Conservation (phyloP, 768 basidiomycete genomes). For the Polyporus arcularius region DNA sequence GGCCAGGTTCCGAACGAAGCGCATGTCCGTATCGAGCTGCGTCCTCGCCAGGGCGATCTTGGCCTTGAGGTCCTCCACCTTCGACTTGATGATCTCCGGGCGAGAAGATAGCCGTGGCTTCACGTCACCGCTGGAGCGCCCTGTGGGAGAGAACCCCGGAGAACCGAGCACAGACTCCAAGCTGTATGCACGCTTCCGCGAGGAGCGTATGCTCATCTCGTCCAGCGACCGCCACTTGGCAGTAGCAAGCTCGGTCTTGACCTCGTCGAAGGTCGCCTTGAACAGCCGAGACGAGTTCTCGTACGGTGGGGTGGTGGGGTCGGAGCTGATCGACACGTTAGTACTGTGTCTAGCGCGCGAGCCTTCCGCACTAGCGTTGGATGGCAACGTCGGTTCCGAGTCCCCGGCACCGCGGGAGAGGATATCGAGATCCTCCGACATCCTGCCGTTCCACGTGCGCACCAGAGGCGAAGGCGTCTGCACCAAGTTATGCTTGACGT, state of each 20-base stretch:
- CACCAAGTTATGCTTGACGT: slow-evolving; percentile 47
- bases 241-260: slow-evolving; percentile 81
- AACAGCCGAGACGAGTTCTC: slow-evolving; percentile 63
- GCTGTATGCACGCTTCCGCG: slow-evolving; percentile 35
- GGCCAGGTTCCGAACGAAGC: slow-evolving; percentile 77
- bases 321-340: slow-evolving; percentile 39
- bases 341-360: slow-evolving; percentile 3
- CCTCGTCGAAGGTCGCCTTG: slow-evolving; percentile 82
- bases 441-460: slow-evolving; percentile 41
- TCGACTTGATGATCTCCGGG: slow-evolving; percentile 55
- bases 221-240: slow-evolving; percentile 38
- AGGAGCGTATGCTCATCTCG: slow-evolving; percentile 27
- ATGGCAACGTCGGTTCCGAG: slow-evolving; percentile 2
- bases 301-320: slow-evolving; percentile 53
- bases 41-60: slow-evolving; percentile 54
- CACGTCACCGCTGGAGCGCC: slow-evolving; percentile 10
- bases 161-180: slow-evolving; percentile 30
- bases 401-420: slow-evolving; percentile 6
- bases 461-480: slow-evolving; percentile 24
- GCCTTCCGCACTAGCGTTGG: not conserved
- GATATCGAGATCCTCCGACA: slow-evolving; percentile 17
- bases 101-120: slow-evolving; percentile 48
- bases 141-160: slow-evolving; percentile 14
- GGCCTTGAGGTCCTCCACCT: slow-evolving; percentile 65
- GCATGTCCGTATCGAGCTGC: slow-evolving; percentile 68